Percentiles rank a stretch among this genome's conserved stretches.
Conservation (phyloP, 2,329 filamentous ascomycete species). For the Xylariaceae sp. region DNA sequence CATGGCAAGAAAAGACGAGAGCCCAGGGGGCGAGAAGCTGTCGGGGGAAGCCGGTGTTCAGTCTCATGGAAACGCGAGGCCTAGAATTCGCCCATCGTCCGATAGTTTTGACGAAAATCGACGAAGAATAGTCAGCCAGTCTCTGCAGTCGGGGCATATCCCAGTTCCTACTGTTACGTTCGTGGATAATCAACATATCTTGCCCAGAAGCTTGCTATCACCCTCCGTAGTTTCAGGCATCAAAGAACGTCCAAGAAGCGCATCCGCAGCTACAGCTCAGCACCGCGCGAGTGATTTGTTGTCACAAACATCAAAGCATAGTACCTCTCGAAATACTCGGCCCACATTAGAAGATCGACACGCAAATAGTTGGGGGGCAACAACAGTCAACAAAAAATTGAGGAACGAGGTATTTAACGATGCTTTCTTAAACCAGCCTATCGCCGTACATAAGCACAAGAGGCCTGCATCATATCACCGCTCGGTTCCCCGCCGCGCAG, state of each 20-base stretch:
- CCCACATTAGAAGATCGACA: conserved; percentile 52
- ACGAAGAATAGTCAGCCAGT: conserved; percentile 63
- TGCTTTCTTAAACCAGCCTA: conserved; percentile 79
- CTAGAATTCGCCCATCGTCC: conserved; percentile 12
- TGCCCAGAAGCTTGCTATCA: conserved; percentile 77
- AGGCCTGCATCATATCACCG: conserved; percentile 59
- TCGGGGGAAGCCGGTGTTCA: conserved; percentile 34
- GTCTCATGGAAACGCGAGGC: conserved; percentile 28
- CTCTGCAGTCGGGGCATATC: conserved; percentile 60
- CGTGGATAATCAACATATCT: conserved; percentile 89
- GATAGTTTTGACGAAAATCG: conserved; percentile 24
- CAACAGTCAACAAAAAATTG: conserved; percentile 80
- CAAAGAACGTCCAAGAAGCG: conserved; percentile 36
- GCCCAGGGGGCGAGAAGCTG: conserved; percentile 27
- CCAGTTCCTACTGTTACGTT: conserved; percentile 87
- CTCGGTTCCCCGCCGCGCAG: conserved; percentile 53
- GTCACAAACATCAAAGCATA: conserved; percentile 12
- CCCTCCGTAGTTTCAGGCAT: conserved; percentile 41
- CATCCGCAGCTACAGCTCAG: conserved; percentile 34
- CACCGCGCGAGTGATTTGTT: conserved; percentile 22
- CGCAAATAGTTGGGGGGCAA: conserved; percentile 79
- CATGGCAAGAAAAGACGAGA: conserved; percentile 48
- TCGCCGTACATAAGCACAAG: conserved; percentile 74
- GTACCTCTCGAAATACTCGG: conserved; percentile 23
- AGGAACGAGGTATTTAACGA: conserved; percentile 91